Evolutionary conservation across 1,284 basidiomycete species (phyloP), one percentile per base, ranked within the genome.

Genomic region (Omphalotus olearius): DNA sequence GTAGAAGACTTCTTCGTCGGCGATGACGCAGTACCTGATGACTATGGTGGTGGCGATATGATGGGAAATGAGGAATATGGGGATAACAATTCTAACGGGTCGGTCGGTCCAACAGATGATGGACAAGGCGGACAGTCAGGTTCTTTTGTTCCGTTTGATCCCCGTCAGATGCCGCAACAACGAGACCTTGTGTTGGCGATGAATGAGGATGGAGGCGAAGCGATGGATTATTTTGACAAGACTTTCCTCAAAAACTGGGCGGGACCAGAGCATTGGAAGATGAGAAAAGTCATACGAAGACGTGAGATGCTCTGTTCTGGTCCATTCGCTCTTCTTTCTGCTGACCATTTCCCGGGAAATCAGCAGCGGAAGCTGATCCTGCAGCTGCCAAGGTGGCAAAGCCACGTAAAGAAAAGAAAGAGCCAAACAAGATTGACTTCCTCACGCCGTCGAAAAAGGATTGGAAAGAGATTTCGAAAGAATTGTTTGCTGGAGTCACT

Each of bases 181-280:
- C 76, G 84, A 3, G 89, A 93, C 60, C 71, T 95, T 26, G 80
- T 94, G 49, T 81, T 97, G 76, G 89, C 90, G 0, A 89, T 96
- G 82, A 82, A 83, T 7, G 79, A 72, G 1, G 80, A 81, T 40
- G 80, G 73, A 3, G 84, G 69, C 11, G 80, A 73, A 26, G 87
- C 93, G 73, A 85, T 98, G 71, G 93, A 96, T 62, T 98, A 97
- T 69, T 98, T 99, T 66, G 95, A 99, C 67, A 81, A 88, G 60
- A 85, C 81, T 36, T 80, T 93, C 63, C 77, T 88, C 63, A 97
- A 93, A 76, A 96, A 94, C 61, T 99, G 96, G 96, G 96, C 97
- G 3, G 96, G 97, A 4, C 96, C 96, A 9, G 93, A 98, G 66
- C 97, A 99, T 67, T 99, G 96, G 96, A 98, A 97, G 67, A 69